These are phyloP conservation scores for Chionographis japonica DNA, from an alignment of 106 monocot genomes.

Conservation along the genomic window DNA sequence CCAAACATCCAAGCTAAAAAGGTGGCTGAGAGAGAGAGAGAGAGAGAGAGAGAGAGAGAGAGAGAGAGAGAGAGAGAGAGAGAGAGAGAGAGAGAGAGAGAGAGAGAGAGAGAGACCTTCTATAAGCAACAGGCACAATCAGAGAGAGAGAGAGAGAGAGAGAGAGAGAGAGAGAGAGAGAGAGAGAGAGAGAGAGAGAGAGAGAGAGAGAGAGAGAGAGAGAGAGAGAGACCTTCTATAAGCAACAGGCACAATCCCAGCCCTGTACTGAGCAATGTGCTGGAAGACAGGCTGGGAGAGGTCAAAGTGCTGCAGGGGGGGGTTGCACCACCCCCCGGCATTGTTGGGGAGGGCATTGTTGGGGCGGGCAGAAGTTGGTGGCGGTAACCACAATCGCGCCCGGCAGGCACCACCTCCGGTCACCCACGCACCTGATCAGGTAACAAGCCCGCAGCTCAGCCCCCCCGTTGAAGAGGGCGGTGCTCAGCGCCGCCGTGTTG, in stretches of 20 bases:
- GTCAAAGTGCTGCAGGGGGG: slow-evolving; percentile 10
- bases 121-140: slow-evolving; percentile 5
- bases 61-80: too few relatives aligned
- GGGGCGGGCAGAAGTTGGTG: slow-evolving; percentile 14
- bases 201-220: too few relatives aligned
- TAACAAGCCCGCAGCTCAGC: slow-evolving; percentile 9
- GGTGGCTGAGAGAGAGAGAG: too few relatives aligned
- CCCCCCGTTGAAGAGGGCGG: slow-evolving; percentile 13
- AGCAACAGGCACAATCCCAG: neutral
- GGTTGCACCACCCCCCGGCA: slow-evolving; percentile 8
- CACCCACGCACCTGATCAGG: neutral
- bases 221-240: neutral
- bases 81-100: too few relatives aligned
- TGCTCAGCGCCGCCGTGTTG: slow-evolving; percentile 14
- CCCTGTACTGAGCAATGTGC: slow-evolving; percentile 12
- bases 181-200: too few relatives aligned
- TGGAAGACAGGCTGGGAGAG: slow-evolving; percentile 6
- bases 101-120: neutral
- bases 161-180: too few relatives aligned
- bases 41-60: too few relatives aligned
- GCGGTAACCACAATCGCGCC: slow-evolving; percentile 6
- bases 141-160: too few relatives aligned
- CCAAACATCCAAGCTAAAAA: too few relatives aligned
- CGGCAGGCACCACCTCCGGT: slow-evolving; percentile 2
- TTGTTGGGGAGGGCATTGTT: slow-evolving; percentile 8